Percentiles rank a stretch among this genome's conserved stretches.
Evolutionary conservation across 164 flowering plant species (phyloP).

Genomic region (Chimonanthus salicifolius): DNA sequence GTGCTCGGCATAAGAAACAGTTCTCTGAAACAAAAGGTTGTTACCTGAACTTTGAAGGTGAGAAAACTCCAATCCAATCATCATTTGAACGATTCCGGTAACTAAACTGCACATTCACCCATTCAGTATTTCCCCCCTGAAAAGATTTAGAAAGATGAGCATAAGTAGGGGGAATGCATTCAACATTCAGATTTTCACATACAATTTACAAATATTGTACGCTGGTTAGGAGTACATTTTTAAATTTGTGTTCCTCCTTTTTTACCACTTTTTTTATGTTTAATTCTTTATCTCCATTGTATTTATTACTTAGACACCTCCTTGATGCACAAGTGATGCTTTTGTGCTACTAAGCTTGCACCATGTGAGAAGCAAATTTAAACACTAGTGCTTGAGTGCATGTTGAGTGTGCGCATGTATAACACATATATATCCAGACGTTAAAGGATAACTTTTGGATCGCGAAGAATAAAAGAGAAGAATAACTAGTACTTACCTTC

Average conservation of each 20-base stretch:
- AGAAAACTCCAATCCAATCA: constrained; percentile 97
- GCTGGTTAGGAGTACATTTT: background rate
- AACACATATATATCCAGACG: no score
- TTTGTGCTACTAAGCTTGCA: background rate
- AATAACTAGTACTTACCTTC: constrained; percentile 23
- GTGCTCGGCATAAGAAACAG: background rate
- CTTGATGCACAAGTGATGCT: no score
- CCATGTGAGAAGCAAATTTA: background rate
- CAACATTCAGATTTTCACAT: no score
- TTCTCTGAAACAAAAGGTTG: background rate
- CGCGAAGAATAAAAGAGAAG: background rate
- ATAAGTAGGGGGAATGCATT: background rate
- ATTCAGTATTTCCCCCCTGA: constrained; percentile 56
- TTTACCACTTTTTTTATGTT: background rate
- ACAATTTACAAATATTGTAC: no score
- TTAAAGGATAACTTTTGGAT: background rate
- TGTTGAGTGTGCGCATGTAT: no score
- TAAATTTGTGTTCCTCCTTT: background rate
- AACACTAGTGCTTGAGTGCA: background rate
- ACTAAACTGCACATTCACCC: constrained; percentile 51
- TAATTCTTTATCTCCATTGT: background rate
- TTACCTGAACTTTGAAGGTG: constrained; percentile 88
- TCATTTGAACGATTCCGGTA: constrained; percentile 49
- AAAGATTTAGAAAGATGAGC: background rate
- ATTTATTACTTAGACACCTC: no score